A percentile compares a stretch with the other conserved stretches of the same genome.
Conservation (phyloP, 768 basidiomycete species). For the Pisolithus sp. region DNA sequence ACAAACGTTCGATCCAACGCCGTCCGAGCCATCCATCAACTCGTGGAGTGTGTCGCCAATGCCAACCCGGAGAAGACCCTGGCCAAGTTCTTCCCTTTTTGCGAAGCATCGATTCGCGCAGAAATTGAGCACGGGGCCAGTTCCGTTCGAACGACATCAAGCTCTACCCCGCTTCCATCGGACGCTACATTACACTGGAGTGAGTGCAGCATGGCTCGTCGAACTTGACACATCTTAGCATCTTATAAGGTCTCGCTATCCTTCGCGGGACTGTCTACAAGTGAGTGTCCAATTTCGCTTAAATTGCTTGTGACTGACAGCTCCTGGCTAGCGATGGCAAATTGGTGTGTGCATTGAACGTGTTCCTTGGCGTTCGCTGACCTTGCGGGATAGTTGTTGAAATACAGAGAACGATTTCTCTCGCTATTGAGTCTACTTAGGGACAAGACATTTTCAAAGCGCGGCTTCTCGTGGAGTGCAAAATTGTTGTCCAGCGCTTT, state of each 20-base stretch:
- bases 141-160: constrained; percentile 73
- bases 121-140: constrained; percentile 91
- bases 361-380: constrained; percentile 2
- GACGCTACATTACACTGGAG: constrained; percentile 94
- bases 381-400: constrained; percentile 48
- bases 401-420: constrained; percentile 61
- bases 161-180: constrained; percentile 65
- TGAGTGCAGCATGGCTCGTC: constrained; percentile 29
- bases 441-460: constrained; percentile 80
- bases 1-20: constrained; percentile 86
- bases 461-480: constrained; percentile 78
- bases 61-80: constrained; percentile 71
- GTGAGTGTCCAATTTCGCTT: not conserved
- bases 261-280: constrained; percentile 46
- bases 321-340: constrained; percentile 62
- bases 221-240: not conserved
- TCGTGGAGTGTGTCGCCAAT: constrained; percentile 78
- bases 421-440: constrained; percentile 57
- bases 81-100: constrained; percentile 74
- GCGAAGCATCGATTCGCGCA: constrained; percentile 67
- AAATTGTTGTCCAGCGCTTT: constrained; percentile 71
- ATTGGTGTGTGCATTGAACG: not conserved
- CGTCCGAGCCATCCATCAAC: constrained; percentile 84
- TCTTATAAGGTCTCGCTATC: constrained; percentile 61
- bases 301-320: not conserved